Conservation (phyloP, 345 rosid genomes). For the Populus simonii region DNA sequence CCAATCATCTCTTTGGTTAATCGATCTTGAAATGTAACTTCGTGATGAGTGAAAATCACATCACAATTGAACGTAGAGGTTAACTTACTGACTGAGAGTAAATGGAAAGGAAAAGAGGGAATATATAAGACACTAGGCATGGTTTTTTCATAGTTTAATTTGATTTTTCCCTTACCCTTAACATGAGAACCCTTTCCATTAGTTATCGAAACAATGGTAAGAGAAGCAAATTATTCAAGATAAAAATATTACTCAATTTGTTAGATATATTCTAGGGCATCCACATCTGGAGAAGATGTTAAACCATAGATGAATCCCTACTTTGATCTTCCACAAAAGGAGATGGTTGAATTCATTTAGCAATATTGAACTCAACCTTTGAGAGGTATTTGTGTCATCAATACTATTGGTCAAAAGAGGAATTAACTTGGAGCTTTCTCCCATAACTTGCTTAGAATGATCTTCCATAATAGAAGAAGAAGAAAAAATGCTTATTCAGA, state of each 20-base stretch:
- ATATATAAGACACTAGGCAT: not conserved
- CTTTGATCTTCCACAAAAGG: no score
- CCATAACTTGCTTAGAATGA: no score
- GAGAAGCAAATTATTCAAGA: not conserved
- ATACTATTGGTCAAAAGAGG: no score
- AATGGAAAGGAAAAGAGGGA: not conserved
- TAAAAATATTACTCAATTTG: not conserved
- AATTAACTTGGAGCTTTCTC: no score
- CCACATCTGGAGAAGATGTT: accelerated
- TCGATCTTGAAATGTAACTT: no score
- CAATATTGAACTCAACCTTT: no score
- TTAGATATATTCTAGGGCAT: not conserved
- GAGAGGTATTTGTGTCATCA: no score
- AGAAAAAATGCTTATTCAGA: no score
- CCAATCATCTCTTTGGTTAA: no score
- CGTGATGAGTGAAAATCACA: not conserved
- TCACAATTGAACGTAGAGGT: not conserved
- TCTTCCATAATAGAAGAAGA: no score
- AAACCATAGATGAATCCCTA: no score
- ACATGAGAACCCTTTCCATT: not conserved
- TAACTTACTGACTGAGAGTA: not conserved
- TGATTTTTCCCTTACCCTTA: not conserved
- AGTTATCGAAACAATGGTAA: not conserved
- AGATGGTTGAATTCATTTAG: no score
- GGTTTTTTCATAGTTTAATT: not conserved